A percentile compares a stretch with the other conserved stretches of the same genome.
Evolutionary conservation across 2,329 filamentous ascomycete genomes (phyloP).

Genomic region (Talaromyces piceae): DNA sequence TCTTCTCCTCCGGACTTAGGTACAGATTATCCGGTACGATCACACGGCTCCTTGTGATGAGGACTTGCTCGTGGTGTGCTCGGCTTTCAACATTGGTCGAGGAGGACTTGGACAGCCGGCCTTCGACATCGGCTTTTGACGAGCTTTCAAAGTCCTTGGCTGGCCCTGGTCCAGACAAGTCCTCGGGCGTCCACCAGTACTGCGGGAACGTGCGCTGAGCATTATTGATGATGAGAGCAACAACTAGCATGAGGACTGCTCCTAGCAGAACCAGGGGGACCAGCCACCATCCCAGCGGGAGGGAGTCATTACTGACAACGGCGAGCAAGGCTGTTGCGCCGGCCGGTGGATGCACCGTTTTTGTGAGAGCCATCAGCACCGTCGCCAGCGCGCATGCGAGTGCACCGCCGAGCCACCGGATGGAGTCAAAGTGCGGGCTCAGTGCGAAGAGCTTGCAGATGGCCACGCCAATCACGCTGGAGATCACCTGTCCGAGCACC

Average conservation of each 20-base stretch:
- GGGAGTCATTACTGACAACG: constrained; percentile 50
- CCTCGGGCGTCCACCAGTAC: constrained; percentile 55
- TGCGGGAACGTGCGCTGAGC: constrained; percentile 58
- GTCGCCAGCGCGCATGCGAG: constrained; percentile 58
- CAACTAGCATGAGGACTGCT: constrained; percentile 52
- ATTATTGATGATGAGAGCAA: constrained; percentile 62
- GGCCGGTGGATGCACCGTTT: constrained; percentile 66
- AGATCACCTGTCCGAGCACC: constrained; percentile 59
- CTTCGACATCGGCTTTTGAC: neutral
- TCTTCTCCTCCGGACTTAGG: constrained; percentile 26
- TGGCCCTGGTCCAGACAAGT: constrained; percentile 14
- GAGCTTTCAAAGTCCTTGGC: neutral
- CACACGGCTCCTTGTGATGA: constrained; percentile 24
- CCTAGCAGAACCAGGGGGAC: constrained; percentile 57
- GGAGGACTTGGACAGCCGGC: neutral
- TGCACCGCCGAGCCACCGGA: constrained; percentile 59
- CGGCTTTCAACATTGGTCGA: constrained; percentile 4
- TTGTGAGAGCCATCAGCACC: constrained; percentile 60
- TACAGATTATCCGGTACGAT: constrained; percentile 27
- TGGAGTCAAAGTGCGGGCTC: constrained; percentile 38
- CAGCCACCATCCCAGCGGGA: constrained; percentile 60
- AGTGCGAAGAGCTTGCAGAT: constrained; percentile 60
- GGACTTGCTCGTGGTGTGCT: constrained; percentile 20
- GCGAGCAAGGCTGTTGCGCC: constrained; percentile 67
- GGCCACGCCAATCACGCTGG: constrained; percentile 53